These are phyloP conservation scores for Beauveria rudraprayagi DNA, from an alignment of 2,329 filamentous ascomycete species.

Conservation along the genomic window DNA sequence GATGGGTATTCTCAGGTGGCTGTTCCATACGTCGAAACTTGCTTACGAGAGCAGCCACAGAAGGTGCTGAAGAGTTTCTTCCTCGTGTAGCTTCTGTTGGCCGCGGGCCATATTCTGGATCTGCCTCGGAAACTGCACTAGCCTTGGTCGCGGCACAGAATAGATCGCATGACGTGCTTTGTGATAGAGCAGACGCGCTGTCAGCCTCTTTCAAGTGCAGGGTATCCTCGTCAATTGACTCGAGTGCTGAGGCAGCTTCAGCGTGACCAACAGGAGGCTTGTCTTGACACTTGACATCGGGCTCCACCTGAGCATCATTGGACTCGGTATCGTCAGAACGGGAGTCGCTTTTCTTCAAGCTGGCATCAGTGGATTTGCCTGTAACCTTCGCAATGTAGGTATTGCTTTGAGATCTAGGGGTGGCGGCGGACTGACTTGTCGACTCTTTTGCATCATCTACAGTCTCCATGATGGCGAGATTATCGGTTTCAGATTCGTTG, in stretches of 20 bases:
- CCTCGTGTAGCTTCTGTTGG: not conserved
- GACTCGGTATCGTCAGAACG: not conserved
- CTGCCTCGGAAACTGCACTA: not conserved
- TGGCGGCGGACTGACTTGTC: not conserved
- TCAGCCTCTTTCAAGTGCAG: not conserved
- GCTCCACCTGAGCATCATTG: not conserved
- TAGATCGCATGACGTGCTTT: not conserved
- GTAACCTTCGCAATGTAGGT: not conserved
- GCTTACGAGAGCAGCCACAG: slow-evolving; percentile 20
- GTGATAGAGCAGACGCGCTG: not conserved
- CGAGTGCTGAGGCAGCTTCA: not conserved
- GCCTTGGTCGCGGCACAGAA: not conserved
- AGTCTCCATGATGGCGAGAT: too few relatives aligned
- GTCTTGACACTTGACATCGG: not conserved
- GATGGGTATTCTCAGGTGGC: slow-evolving; percentile 1
- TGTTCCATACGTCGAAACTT: slow-evolving; percentile 18
- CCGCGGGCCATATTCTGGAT: not conserved
- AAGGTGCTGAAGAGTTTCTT: slow-evolving; percentile 13
- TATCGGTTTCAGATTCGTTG: not conserved
- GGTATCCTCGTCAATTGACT: not conserved
- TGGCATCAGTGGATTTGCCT: not conserved
- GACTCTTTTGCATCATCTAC: not conserved
- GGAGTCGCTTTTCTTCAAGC: not conserved
- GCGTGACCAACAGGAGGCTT: not conserved
- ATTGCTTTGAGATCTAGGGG: not conserved